Evolutionary conservation across 768 basidiomycete species (phyloP), one percentile per base, ranked within the genome.

Genomic region (Suillus hirtellus): DNA sequence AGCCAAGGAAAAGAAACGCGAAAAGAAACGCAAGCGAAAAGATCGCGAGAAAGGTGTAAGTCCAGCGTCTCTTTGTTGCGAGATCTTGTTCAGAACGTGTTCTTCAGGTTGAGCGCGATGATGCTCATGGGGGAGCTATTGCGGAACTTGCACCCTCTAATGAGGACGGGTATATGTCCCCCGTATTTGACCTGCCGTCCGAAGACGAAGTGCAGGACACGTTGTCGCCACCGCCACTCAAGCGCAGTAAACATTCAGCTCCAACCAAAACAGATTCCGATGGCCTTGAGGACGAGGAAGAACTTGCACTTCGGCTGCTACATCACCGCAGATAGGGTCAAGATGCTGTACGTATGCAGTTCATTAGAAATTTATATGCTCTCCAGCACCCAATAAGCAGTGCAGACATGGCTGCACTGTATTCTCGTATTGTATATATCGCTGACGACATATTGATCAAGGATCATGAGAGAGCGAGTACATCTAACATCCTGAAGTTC

Each of bases 21-120:
- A 97, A 75, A 95, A 92, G 83, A 97, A 96, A 80, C 79, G 92
- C 66, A 96, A 95, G 78, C 80, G 92, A 71, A 96, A 96, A 77
- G 90, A 93, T 62, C 82, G 84, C 43, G 90, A 93, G 71, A 79
- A 76, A 61, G 76, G 63, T 43, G 78, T 75, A 60, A 68, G 71
- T 63, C 69, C 55, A 59, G 40, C 34, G 6, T 12, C 3, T 6
- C 6, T 54, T 56, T 24, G 50, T 12, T 40, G 8, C 10, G 27
- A 60, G 7, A 60, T 14, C 17, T 52, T 60, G 24, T 55, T 61
- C 55, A 60, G 17, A 10, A 60, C 3, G 15, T 53, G 14, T 14
- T 27, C 37, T 19, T 44, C 40, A 73, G 63, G 61, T 66, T 55
- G 70, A 77, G 68, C 67, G 8, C 50, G 77, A 69, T 53, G 72